These are phyloP conservation scores for Botryotinia globosa DNA, from an alignment of 2,329 filamentous ascomycete genomes.

Conservation along the genomic window DNA sequence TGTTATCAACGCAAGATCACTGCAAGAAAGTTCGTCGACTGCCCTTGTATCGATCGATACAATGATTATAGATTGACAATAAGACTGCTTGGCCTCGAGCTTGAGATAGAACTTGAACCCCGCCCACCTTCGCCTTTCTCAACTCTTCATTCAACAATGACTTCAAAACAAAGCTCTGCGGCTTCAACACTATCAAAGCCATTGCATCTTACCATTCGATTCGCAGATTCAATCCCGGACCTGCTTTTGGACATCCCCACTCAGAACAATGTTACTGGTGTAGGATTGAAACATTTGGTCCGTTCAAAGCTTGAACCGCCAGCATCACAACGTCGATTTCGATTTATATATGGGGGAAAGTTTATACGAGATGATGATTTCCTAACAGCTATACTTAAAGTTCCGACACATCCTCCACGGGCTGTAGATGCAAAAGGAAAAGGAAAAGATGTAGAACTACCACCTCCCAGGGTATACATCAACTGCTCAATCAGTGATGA, in stretches of 20 bases:
- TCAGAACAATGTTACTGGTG: slow-evolving; percentile 67
- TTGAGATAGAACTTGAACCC: not conserved
- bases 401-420: slow-evolving; percentile 53
- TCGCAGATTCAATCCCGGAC: slow-evolving; percentile 82
- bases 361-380: slow-evolving; percentile 73
- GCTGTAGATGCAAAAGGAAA: slow-evolving; percentile 46
- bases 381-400: slow-evolving; percentile 64
- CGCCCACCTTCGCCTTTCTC: not conserved
- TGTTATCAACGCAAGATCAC: no score
- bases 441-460: slow-evolving; percentile 61
- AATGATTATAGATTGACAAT: not conserved
- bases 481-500: slow-evolving; percentile 90
- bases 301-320: slow-evolving; percentile 64
- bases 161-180: slow-evolving; percentile 10
- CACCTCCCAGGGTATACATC: slow-evolving; percentile 67
- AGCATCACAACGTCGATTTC: slow-evolving; percentile 67
- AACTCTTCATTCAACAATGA: not conserved
- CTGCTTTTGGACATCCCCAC: slow-evolving; percentile 71
- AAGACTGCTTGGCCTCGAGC: not conserved
- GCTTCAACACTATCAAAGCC: slow-evolving; percentile 28
- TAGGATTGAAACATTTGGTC: slow-evolving; percentile 79
- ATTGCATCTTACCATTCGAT: slow-evolving; percentile 82
- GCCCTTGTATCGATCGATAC: not conserved
- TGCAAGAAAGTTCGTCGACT: not conserved
- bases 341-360: slow-evolving; percentile 86